Base-by-base conservation (phyloP, 2,329 filamentous ascomycete species). In the Leptographium procerum region DNA sequence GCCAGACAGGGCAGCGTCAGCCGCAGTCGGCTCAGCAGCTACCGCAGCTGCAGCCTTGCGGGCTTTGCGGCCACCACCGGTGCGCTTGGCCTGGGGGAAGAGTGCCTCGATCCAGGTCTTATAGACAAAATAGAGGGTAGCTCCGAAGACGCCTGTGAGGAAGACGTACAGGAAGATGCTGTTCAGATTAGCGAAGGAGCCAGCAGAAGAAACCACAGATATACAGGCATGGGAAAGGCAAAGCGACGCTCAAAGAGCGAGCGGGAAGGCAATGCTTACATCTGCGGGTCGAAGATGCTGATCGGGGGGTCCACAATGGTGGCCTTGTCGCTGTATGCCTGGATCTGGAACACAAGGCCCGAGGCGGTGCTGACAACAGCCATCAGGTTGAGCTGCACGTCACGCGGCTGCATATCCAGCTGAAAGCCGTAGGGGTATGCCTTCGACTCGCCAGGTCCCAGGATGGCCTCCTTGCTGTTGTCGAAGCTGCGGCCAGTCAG, bases 81-180 rank as follows among this genome's bases (percentile, higher is more conserved):
- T 76, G 63, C 85, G 83, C 77, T 90, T 88, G 65, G 87, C 85
- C 79, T 96, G 90, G 54, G 94, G 92, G 80, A 97, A 96, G 70
- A 99, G 88, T 16, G 91, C 86, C 68, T 91, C 89, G 74, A 99
- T 88, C 91, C 92, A 97, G 68, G 92, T 95, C 78, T 87, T 94
- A 83, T 99, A 99, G 76, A 96, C 90, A 74, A 96, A 96, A 84
- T 92, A 96, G 71, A 87, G 83, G 57, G 86, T 90, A 62, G 88
- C 91, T 64, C 75, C 84, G 71, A 95, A 95, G 63, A 80, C 82
- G 62, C 81, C 85, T 57, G 86, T 78, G 66, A 99, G 87, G 78
- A 97, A 86, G 70, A 96, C 80, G 79, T 97, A 97, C 63, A 99
- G 85, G 85, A 99, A 99, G 76, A 97, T 90, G 70, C 94, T 97